A percentile compares a stretch with the other conserved stretches of the same genome.
Evolutionary conservation across 495 filamentous ascomycete species (phyloP).

Genomic region (Tuber microsphaerosporum): DNA sequence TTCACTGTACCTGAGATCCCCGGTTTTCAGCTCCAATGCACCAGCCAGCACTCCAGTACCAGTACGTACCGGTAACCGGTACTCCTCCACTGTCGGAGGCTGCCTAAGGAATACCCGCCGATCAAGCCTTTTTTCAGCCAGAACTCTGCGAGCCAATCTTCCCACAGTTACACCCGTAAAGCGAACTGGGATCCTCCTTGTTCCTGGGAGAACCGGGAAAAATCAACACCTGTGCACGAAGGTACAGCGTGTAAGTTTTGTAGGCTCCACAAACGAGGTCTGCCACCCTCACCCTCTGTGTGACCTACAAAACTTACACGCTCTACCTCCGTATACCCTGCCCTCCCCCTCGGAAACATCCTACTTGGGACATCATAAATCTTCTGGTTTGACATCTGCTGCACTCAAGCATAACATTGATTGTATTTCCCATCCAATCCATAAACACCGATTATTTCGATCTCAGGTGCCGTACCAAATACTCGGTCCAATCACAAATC

Average conservation of each 20-base stretch:
- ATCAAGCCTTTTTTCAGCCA: not conserved
- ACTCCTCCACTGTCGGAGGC: not conserved
- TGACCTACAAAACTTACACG: too few relatives aligned
- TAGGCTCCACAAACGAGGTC: too few relatives aligned
- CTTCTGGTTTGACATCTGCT: not conserved
- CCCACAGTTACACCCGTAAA: not conserved
- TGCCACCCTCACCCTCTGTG: too few relatives aligned
- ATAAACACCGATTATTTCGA: constrained; percentile 2
- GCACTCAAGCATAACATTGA: not conserved
- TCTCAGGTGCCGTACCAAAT: not conserved
- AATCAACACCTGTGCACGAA: not conserved
- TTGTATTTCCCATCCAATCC: not conserved
- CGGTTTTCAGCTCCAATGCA: not conserved
- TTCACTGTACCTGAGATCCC: not conserved
- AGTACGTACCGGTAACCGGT: not conserved
- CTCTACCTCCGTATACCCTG: too few relatives aligned
- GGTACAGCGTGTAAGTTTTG: too few relatives aligned
- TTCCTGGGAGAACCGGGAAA: not conserved
- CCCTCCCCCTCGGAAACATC: not conserved
- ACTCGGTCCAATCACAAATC: not conserved
- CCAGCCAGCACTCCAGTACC: not conserved
- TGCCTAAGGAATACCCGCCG: not conserved
- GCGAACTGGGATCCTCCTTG: not conserved
- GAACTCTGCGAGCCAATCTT: not conserved
- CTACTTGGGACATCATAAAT: not conserved